A percentile compares a stretch with the other conserved stretches of the same genome.
Conservation (phyloP, 2,329 filamentous ascomycete species). For the Diaporthe capsici region DNA sequence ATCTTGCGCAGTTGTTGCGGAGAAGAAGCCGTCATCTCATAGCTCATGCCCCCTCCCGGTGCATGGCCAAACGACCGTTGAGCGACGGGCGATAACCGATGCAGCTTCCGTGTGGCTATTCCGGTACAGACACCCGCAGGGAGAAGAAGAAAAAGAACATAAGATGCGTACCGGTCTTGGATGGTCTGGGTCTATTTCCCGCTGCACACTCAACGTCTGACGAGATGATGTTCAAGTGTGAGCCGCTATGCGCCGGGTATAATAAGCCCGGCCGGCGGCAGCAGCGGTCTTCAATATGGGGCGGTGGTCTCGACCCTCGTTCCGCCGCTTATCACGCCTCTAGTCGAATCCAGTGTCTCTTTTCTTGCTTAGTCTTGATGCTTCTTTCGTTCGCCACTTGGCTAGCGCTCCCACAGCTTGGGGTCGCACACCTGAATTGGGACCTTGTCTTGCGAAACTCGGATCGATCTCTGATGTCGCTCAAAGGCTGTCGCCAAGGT, state of each 20-base stretch:
- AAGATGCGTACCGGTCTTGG: constrained; percentile 18
- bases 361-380: constrained; percentile 27
- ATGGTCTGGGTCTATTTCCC: constrained; percentile 17
- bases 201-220: constrained; percentile 31
- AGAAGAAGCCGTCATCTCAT: not conserved
- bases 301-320: constrained; percentile 31
- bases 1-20: not conserved
- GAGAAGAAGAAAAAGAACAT: not conserved
- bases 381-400: constrained; percentile 8
- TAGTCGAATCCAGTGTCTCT: constrained; percentile 34
- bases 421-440: constrained; percentile 8
- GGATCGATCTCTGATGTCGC: constrained; percentile 14
- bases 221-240: constrained; percentile 18
- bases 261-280: constrained; percentile 29
- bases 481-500: constrained; percentile 4
- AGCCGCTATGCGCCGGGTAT: constrained; percentile 27
- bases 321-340: constrained; percentile 28
- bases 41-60: not conserved
- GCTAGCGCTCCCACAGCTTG: constrained; percentile 16
- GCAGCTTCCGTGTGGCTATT: not conserved
- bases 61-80: not conserved
- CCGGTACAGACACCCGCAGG: not conserved
- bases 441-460: constrained; percentile 5
- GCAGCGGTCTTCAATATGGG: constrained; percentile 27
- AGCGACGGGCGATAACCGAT: not conserved